Conservation (phyloP, 1,284 basidiomycete species). For the Moniliophthora roreri region DNA sequence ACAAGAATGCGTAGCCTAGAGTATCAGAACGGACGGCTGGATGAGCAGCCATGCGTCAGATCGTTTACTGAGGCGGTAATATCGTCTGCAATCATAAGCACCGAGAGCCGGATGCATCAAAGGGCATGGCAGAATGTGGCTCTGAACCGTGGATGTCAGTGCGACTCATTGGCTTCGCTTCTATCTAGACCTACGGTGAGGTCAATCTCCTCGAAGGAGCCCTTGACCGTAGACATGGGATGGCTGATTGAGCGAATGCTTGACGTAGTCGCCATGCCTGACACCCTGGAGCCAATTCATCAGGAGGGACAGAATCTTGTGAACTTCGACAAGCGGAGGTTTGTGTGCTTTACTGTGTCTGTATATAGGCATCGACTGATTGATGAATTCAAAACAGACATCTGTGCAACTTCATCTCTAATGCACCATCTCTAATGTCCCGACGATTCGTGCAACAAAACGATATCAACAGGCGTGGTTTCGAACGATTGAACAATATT, state of each 20-base stretch:
- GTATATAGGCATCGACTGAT: slow-evolving; percentile 11
- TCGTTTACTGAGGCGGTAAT: slow-evolving; percentile 78
- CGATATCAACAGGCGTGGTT: slow-evolving; percentile 61
- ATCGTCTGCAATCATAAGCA: slow-evolving; percentile 67
- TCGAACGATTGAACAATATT: slow-evolving; percentile 72
- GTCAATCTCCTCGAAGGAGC: slow-evolving; percentile 43
- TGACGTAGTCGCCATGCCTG: slow-evolving; percentile 72
- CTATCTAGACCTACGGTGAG: slow-evolving; percentile 50
- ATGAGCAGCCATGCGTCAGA: slow-evolving; percentile 55
- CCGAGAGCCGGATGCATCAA: slow-evolving; percentile 70
- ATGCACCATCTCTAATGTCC: slow-evolving; percentile 41
- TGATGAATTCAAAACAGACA: slow-evolving; percentile 50
- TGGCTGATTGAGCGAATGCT: slow-evolving; percentile 80
- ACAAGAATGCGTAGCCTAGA: slow-evolving; percentile 61
- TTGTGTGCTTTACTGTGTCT: slow-evolving; percentile 17
- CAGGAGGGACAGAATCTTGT: slow-evolving; percentile 59
- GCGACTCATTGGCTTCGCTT: slow-evolving; percentile 59
- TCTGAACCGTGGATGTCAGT: slow-evolving; percentile 50
- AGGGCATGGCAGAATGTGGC: slow-evolving; percentile 76
- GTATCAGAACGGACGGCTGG: slow-evolving; percentile 27
- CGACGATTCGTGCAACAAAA: slow-evolving; percentile 47
- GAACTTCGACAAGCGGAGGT: slow-evolving; percentile 83
- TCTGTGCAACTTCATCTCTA: slow-evolving; percentile 61
- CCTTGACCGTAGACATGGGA: slow-evolving; percentile 71
- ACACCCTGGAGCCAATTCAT: slow-evolving; percentile 57